These are phyloP conservation scores for Zymoseptoria passerinii DNA, from an alignment of 2,329 filamentous ascomycete genomes.

Conservation along the genomic window DNA sequence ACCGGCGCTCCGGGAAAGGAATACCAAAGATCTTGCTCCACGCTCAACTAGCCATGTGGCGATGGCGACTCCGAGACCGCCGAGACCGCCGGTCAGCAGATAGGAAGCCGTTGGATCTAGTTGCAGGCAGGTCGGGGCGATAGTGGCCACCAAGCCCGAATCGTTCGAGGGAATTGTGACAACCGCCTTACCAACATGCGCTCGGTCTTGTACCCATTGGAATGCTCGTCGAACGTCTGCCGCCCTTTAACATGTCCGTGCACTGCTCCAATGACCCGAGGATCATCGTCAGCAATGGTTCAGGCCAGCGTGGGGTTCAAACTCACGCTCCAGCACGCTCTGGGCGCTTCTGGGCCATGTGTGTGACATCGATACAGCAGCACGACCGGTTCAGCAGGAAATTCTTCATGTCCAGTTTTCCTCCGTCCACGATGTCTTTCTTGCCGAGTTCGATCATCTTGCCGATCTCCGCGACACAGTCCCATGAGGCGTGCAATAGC, in stretches of 20 bases:
- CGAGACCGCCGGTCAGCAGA: slow-evolving; percentile 19
- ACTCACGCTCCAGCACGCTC: background rate
- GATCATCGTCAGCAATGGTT: no score
- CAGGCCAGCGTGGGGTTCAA: no score
- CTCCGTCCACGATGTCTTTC: slow-evolving; percentile 9
- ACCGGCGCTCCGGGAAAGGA: slow-evolving; percentile 10
- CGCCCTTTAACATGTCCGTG: no score
- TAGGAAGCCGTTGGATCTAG: slow-evolving; percentile 11
- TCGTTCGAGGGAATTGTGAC: no score
- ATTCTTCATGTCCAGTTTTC: slow-evolving; percentile 10
- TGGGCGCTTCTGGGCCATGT: background rate
- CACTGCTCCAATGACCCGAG: no score
- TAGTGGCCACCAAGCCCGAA: slow-evolving; percentile 11
- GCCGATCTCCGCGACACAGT: slow-evolving; percentile 24
- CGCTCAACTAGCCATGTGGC: slow-evolving; percentile 12
- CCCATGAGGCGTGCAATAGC: slow-evolving; percentile 22
- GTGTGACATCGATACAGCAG: slow-evolving; percentile 7
- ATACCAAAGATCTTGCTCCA: slow-evolving; percentile 14
- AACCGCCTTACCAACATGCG: no score
- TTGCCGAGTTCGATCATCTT: slow-evolving; percentile 25
- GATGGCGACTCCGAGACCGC: slow-evolving; percentile 17
- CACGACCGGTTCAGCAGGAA: slow-evolving; percentile 13
- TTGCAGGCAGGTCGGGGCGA: slow-evolving; percentile 18
- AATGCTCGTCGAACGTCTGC: no score
- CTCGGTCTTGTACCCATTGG: no score